Evolutionary conservation across 257 asterid species (phyloP), one percentile per base, ranked within the genome.

Genomic region (Orobanche coerulescens): DNA sequence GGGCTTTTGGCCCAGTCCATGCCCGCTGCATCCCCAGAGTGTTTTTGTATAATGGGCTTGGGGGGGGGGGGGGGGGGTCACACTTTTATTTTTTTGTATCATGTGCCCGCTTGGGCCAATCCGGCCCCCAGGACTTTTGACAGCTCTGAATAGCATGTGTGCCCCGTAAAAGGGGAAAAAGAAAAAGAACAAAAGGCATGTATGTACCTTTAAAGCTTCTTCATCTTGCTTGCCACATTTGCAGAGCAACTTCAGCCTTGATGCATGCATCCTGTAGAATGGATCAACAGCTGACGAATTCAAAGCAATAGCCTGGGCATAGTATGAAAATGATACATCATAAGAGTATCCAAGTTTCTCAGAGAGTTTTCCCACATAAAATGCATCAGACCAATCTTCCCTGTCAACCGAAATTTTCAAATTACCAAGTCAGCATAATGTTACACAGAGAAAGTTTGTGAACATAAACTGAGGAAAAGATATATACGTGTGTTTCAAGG

Each of bases 301-400:
- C 83, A 93, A 67, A 50, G 80, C 73, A 60, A 86, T 88, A 64
- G 98, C 91, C 80, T 83, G 73, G 62, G 94, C 93, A 67, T 93
- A 89, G 68, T 86, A 81, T 23, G 91, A 77, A 70, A 93, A 80
- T 43, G 91, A 77, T 52, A 64, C 61, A 48, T 81, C 86, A 64
- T 75, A 72, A 52, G 95, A 72, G 79, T 71, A 70, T 61, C 93
- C 93, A 77, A 93, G 97, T 78, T 89, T 92, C 82, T 92, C 97
- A 69, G 75, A 84, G 48, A 93, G 95, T 75, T 93, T 93, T 37
- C 98, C 97, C 73, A 86, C 60, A 75, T 93, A 93, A 84, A 82
- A 89, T 69, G 93, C 93, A 82, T 78, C 89, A 58, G 97, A 88
- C 97, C 98, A 93, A 72, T 93, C 98, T 76, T 86, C 91, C 93